Base-by-base conservation (phyloP, 257 asterid genomes). In the Scutellaria baicalensis region DNA sequence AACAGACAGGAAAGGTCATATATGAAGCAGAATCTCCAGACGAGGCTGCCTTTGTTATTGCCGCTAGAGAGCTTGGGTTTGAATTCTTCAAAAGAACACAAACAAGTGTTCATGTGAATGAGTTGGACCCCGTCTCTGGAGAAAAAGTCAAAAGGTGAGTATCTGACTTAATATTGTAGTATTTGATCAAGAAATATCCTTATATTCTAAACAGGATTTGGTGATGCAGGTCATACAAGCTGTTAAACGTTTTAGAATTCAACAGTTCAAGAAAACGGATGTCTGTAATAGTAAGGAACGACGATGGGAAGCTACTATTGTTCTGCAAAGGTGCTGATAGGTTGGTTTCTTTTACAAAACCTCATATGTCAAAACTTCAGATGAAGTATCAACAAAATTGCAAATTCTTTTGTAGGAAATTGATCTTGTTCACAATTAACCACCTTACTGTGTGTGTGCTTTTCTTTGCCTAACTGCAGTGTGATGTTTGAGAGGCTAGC, bases 11-110 rank as follows among this genome's bases (percentile, higher is more conserved):
- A 44, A 81, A 71, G 56, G 74, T 85, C 39, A 48, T 75, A 1
- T 89, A 89, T 75, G 92, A 89, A 81, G 92, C 96, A n/a, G 95
- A 89, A 68, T 89, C 95, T 1, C 96, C 96, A 8, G 96, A 89
- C 35, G 96, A 89, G 81, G 92, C 95, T 23, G 86, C 96, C 31
- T 89, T 89, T 71, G 94, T 89, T 8, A 74, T 89, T 74, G 95
- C 96, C 14, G 92, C 92, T 31, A 87, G 78, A 63, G 96, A 89
- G 77, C 60, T 85, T 23, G 96, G 95, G 13, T 89, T 89, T 71
- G 90, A 87, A 57, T 89, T 89, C 78, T 87, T 79, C 51, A 84
- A 84, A 76, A 74, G 96, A 78, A 85, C 90, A 16, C 96, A 87
- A 57, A 79, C 87, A 31, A 84, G 84, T 60, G 84, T 89, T 60